Evolutionary conservation across 768 basidiomycete species (phyloP).

Genomic region (Asterophora lycoperdoides): DNA sequence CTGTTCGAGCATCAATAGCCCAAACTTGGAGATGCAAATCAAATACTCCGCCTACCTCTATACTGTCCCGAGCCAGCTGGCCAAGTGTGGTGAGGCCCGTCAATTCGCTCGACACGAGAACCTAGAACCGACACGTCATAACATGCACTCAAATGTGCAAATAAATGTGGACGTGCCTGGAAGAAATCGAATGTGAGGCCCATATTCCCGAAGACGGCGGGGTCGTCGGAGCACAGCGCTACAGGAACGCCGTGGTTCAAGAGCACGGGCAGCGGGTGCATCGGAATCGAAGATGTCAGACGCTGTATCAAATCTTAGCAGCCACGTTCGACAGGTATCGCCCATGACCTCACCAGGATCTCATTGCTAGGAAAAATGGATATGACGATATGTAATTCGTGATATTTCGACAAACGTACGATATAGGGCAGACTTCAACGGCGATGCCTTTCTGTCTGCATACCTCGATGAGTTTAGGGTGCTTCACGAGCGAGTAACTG

Average conservation of each 20-base stretch:
- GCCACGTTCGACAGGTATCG: background rate
- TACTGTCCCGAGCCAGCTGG: slow-evolving; percentile 60
- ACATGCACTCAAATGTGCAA: background rate
- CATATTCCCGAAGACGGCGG: slow-evolving; percentile 73
- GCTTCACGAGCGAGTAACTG: slow-evolving; percentile 74
- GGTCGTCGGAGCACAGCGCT: slow-evolving; percentile 71
- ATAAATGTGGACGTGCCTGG: slow-evolving; percentile 41
- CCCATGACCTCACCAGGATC: slow-evolving; percentile 47
- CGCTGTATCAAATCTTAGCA: slow-evolving; percentile 37
- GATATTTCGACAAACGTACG: slow-evolving; percentile 60
- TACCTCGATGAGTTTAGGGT: slow-evolving; percentile 65
- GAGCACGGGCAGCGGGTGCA: slow-evolving; percentile 70
- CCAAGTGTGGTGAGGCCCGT: slow-evolving; percentile 61
- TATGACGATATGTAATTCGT: too few species aligned
- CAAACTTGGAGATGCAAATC: background rate
- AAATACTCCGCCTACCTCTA: slow-evolving; percentile 38
- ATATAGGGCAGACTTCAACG: slow-evolving; percentile 77
- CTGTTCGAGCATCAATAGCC: slow-evolving; percentile 25
- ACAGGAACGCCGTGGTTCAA: slow-evolving; percentile 73
- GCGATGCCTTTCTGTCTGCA: slow-evolving; percentile 62
- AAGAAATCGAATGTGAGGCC: slow-evolving; percentile 77
- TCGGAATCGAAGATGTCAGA: slow-evolving; percentile 73
- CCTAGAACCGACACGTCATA: slow-evolving; percentile 28
- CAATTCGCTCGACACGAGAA: slow-evolving; percentile 65
- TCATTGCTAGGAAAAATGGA: slow-evolving; percentile 49